Conservation (phyloP, 2,329 filamentous ascomycete species). For the Fusarium nelsonii region DNA sequence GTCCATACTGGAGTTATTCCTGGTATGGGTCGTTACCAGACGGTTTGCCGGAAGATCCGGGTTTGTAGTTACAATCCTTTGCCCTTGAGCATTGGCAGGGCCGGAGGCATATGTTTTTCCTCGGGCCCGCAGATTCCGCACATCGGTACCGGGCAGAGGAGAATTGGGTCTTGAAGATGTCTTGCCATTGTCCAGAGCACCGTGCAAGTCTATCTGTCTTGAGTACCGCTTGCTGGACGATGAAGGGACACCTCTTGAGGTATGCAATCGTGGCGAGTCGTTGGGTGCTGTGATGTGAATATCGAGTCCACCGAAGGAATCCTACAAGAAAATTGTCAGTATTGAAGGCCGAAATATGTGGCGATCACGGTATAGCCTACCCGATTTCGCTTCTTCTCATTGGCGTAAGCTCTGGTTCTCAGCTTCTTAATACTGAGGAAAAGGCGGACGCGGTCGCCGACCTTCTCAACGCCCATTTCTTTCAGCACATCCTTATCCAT, state of each 20-base stretch:
- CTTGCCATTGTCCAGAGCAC: constrained; percentile 62
- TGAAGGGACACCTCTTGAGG: constrained; percentile 60
- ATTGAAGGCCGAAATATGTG: neutral
- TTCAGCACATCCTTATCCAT: constrained; percentile 97
- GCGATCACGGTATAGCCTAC: constrained; percentile 62
- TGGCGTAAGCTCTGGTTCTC: constrained; percentile 79
- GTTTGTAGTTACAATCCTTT: constrained; percentile 56
- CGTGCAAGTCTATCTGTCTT: constrained; percentile 66
- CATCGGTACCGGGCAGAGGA: constrained; percentile 67
- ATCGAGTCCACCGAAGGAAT: constrained; percentile 86
- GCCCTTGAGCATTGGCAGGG: constrained; percentile 35
- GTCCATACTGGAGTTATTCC: constrained; percentile 87
- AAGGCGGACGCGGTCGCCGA: constrained; percentile 93
- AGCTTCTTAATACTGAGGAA: constrained; percentile 88
- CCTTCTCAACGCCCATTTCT: constrained; percentile 98
- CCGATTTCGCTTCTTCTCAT: constrained; percentile 86
- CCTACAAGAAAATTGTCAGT: constrained; percentile 61
- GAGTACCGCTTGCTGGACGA: constrained; percentile 72
- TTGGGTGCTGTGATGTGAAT: constrained; percentile 60
- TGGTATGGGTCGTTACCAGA: constrained; percentile 76
- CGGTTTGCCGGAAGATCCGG: constrained; percentile 73
- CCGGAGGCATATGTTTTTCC: constrained; percentile 60
- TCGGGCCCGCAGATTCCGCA: constrained; percentile 63
- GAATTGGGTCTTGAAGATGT: constrained; percentile 77
- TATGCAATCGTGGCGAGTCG: constrained; percentile 70